Percentiles rank a stretch among this genome's conserved stretches.
phyloP scores from a whole-genome alignment of 495 filamentous ascomycete genomes.

The Oleoguttula mirabilis region DNA sequence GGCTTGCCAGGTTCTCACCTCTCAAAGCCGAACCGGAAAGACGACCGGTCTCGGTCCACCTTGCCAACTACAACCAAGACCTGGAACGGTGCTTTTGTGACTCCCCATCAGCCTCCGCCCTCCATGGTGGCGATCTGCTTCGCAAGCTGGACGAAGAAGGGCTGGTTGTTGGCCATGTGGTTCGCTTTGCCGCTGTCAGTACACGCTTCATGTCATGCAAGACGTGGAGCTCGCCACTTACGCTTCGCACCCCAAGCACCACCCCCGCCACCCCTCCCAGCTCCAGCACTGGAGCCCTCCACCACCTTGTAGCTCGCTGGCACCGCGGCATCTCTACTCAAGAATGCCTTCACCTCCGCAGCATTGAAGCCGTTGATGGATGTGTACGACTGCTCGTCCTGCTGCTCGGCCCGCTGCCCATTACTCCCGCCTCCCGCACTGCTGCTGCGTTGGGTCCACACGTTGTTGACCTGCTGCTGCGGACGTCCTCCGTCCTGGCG shows the following conservation, averaged over 20 bases:
- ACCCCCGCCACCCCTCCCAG: background rate
- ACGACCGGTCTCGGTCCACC: background rate
- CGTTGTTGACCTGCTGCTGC: slow-evolving; percentile 7
- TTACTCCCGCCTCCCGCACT: slow-evolving; percentile 8
- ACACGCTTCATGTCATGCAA: too few relatives aligned
- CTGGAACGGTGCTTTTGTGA: too few relatives aligned
- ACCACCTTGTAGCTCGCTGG: too few relatives aligned
- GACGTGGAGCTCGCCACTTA: slow-evolving; percentile 2
- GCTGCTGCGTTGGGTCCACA: slow-evolving; percentile 12
- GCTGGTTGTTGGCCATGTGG: slow-evolving; percentile 17
- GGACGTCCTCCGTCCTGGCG: slow-evolving; percentile 9
- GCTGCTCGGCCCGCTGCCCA: background rate
- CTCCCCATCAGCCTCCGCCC: slow-evolving; percentile 13
- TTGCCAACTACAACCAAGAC: background rate
- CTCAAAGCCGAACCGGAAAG: background rate
- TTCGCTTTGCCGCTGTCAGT: too few relatives aligned
- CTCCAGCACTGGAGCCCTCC: too few relatives aligned
- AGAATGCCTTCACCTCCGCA: slow-evolving; percentile 9
- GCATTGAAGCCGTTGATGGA: slow-evolving; percentile 15
- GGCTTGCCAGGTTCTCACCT: background rate
- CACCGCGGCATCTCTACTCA: slow-evolving; percentile 2
- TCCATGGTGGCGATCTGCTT: slow-evolving; percentile 19
- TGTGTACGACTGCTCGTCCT: background rate
- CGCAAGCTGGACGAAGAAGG: slow-evolving; percentile 17
- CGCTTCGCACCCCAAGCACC: slow-evolving; percentile 8